Evolutionary conservation across 2,329 filamentous ascomycete genomes (phyloP), one percentile per base, ranked within the genome.

Genomic region (Xylariales sp.): DNA sequence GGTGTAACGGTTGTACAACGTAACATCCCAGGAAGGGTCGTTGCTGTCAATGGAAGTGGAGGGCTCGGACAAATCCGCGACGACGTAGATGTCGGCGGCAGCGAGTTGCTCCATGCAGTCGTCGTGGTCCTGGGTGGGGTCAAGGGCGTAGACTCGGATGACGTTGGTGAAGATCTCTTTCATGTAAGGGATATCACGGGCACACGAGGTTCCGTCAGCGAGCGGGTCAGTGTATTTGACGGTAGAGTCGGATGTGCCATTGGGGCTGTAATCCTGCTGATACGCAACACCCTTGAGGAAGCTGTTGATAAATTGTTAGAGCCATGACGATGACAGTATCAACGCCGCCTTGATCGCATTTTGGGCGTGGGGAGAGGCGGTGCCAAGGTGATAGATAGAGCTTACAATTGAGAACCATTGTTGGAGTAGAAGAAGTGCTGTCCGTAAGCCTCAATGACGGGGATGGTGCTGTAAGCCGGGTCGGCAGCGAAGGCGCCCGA

Each of bases 231-330:
- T 76, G 71, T 90, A 97, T 45, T 71, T 71, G 40, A 63, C 60
- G 42, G 57, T 60, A 38, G 61, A 62, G 25, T 67, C 70, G 44
- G 40, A 43, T 3, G 32, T 28, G 13, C 79, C 75, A 37, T 72
- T 74, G 37, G 76, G 69, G 47, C 70, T 71, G 48, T 72, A 72
- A 53, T 91, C 86, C 69, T 90, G 81, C 72, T 98, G 93, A 70
- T 98, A 98, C 50, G 93, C 93, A 52, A 98, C 74, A 69, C 93
- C 93, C 65, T 85, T 88, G 64, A 97, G 88, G 74, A 81, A 94
- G 67, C 54, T 59, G 29, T n/a, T n/a, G n/a, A 30, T 25, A 45
- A 38, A 14, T 23, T 21, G n/a, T 25, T 8, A 25, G 23, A 25
- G 23, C 8, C 23, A 21, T 34, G n/a, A 19, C 23, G n/a, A n/a